phyloP scores from a whole-genome alignment of 2,329 filamentous ascomycete species.

The Phaeosphaeriaceae sp. region DNA sequence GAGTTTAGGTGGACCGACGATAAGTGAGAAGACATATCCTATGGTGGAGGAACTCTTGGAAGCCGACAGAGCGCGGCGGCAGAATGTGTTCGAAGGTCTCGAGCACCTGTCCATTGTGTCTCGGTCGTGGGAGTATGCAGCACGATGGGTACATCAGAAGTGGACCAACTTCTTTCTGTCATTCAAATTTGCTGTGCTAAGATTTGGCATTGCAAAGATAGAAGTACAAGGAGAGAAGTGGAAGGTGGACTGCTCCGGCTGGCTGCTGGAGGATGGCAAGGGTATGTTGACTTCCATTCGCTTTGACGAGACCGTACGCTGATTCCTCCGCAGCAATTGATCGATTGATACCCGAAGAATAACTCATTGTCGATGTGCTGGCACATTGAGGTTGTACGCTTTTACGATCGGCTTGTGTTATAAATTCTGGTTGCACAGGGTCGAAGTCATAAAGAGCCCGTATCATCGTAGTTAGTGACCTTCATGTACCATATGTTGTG shows the following conservation, averaged over 20 bases:
- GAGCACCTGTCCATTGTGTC: conserved; percentile 29
- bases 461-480: background rate
- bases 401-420: background rate
- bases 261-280: conserved; percentile 42
- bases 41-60: conserved; percentile 39
- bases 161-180: conserved; percentile 45
- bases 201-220: conserved; percentile 40
- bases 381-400: background rate
- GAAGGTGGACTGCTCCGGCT: conserved; percentile 47
- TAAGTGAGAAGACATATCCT: conserved; percentile 42
- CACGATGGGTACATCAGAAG: conserved; percentile 43
- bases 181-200: conserved; percentile 45
- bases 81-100: conserved; percentile 36
- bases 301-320: conserved; percentile 10
- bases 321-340: conserved; percentile 33
- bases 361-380: background rate
- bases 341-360: conserved; percentile 39
- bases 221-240: conserved; percentile 41
- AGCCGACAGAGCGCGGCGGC: conserved; percentile 35
- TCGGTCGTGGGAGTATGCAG: conserved; percentile 35
- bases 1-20: conserved; percentile 35
- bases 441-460: background rate
- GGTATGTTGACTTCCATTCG: conserved; percentile 29
- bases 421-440: background rate
- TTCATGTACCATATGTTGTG: background rate